These are phyloP conservation scores for Inonotus obliquus DNA, from an alignment of 1,284 basidiomycete species.

Conservation along the genomic window DNA sequence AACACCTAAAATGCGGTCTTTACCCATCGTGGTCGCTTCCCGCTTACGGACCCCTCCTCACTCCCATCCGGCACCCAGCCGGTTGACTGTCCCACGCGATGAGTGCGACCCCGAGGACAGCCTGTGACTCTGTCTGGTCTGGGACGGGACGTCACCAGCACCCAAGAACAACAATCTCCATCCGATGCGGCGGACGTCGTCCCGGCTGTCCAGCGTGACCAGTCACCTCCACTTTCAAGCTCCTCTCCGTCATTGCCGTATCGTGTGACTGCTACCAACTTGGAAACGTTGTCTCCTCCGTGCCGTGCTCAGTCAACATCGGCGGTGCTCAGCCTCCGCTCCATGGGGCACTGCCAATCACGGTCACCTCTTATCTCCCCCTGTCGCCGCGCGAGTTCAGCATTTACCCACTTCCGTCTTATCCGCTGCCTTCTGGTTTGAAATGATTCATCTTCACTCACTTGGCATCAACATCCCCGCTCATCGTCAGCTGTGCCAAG, in stretches of 20 bases:
- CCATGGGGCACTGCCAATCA: slow-evolving; percentile 7
- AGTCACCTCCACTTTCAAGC: neutral
- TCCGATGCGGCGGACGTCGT: slow-evolving; percentile 3
- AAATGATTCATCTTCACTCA: neutral
- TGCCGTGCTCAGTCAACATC: neutral
- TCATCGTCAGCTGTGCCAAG: neutral
- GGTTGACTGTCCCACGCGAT: neutral
- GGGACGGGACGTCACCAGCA: neutral
- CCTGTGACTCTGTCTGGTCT: neutral
- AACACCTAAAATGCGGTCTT: neutral
- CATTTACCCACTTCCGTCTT: neutral
- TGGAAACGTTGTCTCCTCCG: neutral
- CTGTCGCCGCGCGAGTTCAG: neutral
- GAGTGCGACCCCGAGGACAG: neutral
- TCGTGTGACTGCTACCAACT: neutral
- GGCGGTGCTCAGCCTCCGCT: neutral
- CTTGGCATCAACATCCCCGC: neutral
- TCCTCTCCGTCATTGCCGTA: neutral
- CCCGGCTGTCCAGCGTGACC: slow-evolving; percentile 2
- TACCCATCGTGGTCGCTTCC: slow-evolving; percentile 1
- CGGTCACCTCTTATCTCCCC: slow-evolving; percentile 5
- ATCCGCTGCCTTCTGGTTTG: neutral
- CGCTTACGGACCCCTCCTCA: neutral
- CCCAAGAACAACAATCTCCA: neutral
- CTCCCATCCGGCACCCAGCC: neutral